These are phyloP conservation scores for Trichosporon coremiiforme DNA, from an alignment of 1,284 basidiomycete genomes.

Conservation along the genomic window DNA sequence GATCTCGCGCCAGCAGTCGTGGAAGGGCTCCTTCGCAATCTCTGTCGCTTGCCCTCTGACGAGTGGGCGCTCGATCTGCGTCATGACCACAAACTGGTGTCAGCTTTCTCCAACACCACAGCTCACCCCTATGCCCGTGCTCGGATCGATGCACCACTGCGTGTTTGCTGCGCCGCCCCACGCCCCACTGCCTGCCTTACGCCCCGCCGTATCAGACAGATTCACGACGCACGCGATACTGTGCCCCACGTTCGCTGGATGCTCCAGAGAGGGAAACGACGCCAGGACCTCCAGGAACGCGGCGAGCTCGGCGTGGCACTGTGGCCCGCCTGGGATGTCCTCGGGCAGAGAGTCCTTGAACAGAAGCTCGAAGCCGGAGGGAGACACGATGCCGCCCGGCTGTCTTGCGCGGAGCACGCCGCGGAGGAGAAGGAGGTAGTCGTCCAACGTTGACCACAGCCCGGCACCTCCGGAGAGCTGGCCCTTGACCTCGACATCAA, in stretches of 20 bases:
- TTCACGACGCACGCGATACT: constrained; percentile 29
- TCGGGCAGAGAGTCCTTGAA: constrained; percentile 31
- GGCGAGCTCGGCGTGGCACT: not conserved
- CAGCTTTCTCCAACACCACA: not conserved
- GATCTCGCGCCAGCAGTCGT: not conserved
- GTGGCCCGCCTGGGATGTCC: not conserved
- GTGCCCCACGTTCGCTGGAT: not conserved
- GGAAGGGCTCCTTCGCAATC: not conserved
- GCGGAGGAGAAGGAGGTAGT: constrained; percentile 39
- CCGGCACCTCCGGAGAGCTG: constrained; percentile 41
- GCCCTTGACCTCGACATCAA: not conserved
- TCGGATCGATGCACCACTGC: constrained; percentile 42
- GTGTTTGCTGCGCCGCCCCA: constrained; percentile 42
- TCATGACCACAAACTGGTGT: not conserved
- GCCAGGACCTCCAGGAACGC: not conserved
- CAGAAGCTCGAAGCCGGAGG: constrained; percentile 31
- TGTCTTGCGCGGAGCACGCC: constrained; percentile 5
- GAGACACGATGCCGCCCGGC: constrained; percentile 24
- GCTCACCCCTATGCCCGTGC: constrained; percentile 37
- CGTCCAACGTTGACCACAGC: constrained; percentile 39
- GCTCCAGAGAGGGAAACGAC: not conserved
- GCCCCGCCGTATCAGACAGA: constrained; percentile 26
- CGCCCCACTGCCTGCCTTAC: constrained; percentile 35
- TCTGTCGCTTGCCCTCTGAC: not conserved
- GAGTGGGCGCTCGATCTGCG: not conserved